Base-by-base conservation (phyloP, 768 basidiomycete genomes). In the Calocybe cyanea region DNA sequence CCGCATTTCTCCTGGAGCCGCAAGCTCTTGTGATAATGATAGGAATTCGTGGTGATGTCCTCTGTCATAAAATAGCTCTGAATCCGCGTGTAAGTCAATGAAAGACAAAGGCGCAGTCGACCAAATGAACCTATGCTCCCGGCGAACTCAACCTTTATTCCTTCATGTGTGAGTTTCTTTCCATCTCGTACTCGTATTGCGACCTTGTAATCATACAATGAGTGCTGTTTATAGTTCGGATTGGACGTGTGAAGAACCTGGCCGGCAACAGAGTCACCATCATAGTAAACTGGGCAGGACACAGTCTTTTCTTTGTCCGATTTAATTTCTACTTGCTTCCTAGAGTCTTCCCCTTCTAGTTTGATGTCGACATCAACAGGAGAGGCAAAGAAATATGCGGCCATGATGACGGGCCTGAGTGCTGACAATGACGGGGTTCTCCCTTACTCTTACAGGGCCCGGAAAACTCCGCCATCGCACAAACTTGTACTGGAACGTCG, bases 11-110 rank as follows among this genome's bases (percentile, higher is more conserved):
- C 92, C 93, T n/a, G 92, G 92, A 0, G 91, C 85, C 2, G 94
- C 92, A 19, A 97, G 74, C 59, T 98, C 95, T 67, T 97, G 92
- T 0, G 92, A 91, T 57, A 97, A 68, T 6, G 95, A 96, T 8
- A 98, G 72, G 66, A 98, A 98, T 63, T 98, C 96, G 64, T 97
- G 93, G 62, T 98, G 95, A 63, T 97, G 95, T 2, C 95, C 94
- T 17, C 94, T 76, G 72, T 98, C 95, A 60, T 97, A 98, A 73
- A 98, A 98, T 18, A 97, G 75, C 58, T 90, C 87, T 86, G 53
- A 35, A 42, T 20, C 5, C n/a, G n/a, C 32, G 20, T n/a, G 11
- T 24, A 34, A 43, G 45, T 48, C 20, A 37, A 30, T 37, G 36
- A 43, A 36, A 48, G 9, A 33, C 7, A 18, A 23, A 11, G 38